Percentiles rank a stretch among this genome's conserved stretches.
Evolutionary conservation across 805 yeast species (phyloP).

Genomic region (Pichia manshurica): DNA sequence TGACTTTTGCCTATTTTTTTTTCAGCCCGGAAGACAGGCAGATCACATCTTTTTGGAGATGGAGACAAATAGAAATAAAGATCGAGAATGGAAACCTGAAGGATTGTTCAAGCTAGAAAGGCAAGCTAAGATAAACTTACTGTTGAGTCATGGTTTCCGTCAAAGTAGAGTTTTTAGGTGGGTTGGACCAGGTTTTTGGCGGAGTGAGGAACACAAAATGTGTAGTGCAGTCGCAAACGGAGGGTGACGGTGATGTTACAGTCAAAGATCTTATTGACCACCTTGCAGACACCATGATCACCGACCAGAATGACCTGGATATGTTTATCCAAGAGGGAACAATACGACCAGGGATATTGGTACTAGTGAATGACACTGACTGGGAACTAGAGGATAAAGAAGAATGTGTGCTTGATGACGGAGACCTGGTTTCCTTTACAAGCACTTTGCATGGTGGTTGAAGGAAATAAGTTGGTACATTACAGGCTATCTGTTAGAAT

Average conservation of each 20-base stretch:
- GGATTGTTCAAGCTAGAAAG: too few species aligned
- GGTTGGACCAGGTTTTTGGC: conserved; percentile 73
- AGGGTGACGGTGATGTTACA: conserved; percentile 24
- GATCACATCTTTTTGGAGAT: not conserved
- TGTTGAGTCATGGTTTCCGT: conserved; percentile 28
- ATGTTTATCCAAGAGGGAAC: conserved; percentile 78
- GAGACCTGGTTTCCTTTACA: conserved; percentile 80
- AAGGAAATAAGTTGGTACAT: not conserved
- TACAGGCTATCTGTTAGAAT: too few species aligned
- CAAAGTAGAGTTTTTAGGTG: conserved; percentile 56
- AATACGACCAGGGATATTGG: conserved; percentile 88
- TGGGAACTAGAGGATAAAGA: conserved; percentile 95
- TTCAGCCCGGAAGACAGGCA: too few species aligned
- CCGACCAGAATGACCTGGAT: conserved; percentile 56
- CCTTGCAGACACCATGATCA: conserved; percentile 50
- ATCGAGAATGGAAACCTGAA: too few species aligned
- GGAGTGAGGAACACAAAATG: conserved; percentile 36
- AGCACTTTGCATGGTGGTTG: conserved; percentile 94
- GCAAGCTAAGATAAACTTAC: too few species aligned
- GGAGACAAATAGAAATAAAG: too few species aligned
- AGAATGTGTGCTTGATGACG: conserved; percentile 65
- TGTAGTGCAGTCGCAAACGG: conserved; percentile 17
- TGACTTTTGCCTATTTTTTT: too few species aligned
- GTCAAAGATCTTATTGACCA: conserved; percentile 49
- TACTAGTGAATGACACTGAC: conserved; percentile 87